Evolutionary conservation across 345 rosid species (phyloP).

Genomic region (Citrus hindsii): DNA sequence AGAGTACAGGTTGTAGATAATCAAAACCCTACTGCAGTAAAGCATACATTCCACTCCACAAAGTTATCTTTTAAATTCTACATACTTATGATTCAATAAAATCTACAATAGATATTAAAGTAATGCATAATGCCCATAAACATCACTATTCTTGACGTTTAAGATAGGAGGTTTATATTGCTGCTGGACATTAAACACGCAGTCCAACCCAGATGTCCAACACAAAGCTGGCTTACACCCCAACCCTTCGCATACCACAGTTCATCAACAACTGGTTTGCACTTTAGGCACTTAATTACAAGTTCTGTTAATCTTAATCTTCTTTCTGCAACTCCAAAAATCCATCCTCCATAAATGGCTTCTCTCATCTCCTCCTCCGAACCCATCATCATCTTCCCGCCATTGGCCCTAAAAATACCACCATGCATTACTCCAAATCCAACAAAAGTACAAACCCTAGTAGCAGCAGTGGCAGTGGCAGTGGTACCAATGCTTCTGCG

Average conservation of each 20-base stretch:
- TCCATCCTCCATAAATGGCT: constrained; percentile 49
- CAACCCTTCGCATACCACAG: constrained; percentile 24
- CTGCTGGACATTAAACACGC: constrained; percentile 21
- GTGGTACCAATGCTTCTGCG: constrained; percentile 15
- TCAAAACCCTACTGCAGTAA: background rate
- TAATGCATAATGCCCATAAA: constrained; percentile 13
- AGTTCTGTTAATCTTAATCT: constrained; percentile 17
- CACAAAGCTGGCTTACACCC: constrained; percentile 47
- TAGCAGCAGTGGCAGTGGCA: constrained; percentile 12
- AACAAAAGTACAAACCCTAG: constrained; percentile 10
- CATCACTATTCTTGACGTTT: constrained; percentile 28
- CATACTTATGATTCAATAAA: background rate
- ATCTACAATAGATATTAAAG: background rate
- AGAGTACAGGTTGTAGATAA: background rate
- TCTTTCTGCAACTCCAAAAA: constrained; percentile 20
- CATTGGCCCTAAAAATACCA: constrained; percentile 10
- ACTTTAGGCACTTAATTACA: constrained; percentile 29
- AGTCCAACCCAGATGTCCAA: constrained; percentile 49
- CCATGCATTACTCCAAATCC: constrained; percentile 35
- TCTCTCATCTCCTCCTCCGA: constrained; percentile 26
- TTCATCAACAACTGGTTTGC: constrained; percentile 64
- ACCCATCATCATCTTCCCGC: constrained; percentile 25
- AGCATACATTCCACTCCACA: background rate
- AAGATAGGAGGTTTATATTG: constrained; percentile 19
- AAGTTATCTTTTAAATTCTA: background rate